Percentiles rank a stretch among this genome's conserved stretches.
phyloP scores from a whole-genome alignment of 2,329 filamentous ascomycete genomes.

The Geosmithia putterillii region DNA sequence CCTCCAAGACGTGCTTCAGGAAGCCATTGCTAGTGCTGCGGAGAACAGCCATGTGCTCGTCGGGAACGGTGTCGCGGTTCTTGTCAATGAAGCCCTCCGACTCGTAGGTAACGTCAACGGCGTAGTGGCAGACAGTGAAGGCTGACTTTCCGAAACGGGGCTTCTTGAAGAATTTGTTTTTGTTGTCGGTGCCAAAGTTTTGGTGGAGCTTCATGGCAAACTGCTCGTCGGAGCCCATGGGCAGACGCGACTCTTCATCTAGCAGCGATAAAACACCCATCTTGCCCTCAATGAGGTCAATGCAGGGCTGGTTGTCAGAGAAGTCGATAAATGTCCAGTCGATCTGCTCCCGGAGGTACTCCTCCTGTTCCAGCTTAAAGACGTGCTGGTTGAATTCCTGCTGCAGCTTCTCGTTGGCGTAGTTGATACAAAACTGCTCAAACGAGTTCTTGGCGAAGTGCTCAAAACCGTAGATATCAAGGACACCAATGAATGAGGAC shows the following conservation, averaged over 20 bases:
- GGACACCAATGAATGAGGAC: slow-evolving; percentile 86
- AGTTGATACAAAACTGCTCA: slow-evolving; percentile 99
- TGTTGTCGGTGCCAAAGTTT: slow-evolving; percentile 77
- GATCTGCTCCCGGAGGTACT: slow-evolving; percentile 91
- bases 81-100: slow-evolving; percentile 99
- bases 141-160: slow-evolving; percentile 93
- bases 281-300: slow-evolving; percentile 95
- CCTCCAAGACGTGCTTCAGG: slow-evolving; percentile 71
- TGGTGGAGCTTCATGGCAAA: slow-evolving; percentile 95
- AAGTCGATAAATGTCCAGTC: slow-evolving; percentile 99
- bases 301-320: slow-evolving; percentile 97
- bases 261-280: slow-evolving; percentile 84
- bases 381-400: slow-evolving; percentile 99
- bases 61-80: slow-evolving; percentile 95
- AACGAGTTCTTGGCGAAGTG: slow-evolving; percentile 99
- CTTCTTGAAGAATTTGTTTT: slow-evolving; percentile 98
- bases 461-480: slow-evolving; percentile 99
- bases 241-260: slow-evolving; percentile 90
- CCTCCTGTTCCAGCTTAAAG: slow-evolving; percentile 97
- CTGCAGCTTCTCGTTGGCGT: slow-evolving; percentile 97
- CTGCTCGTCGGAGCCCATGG: slow-evolving; percentile 94
- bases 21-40: slow-evolving; percentile 76
- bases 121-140: slow-evolving; percentile 98
- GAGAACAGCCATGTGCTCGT: slow-evolving; percentile 93
- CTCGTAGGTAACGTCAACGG: slow-evolving; percentile 95